Conservation (phyloP, 2,329 filamentous ascomycete genomes). For the Ceratocystis eucalypticola region DNA sequence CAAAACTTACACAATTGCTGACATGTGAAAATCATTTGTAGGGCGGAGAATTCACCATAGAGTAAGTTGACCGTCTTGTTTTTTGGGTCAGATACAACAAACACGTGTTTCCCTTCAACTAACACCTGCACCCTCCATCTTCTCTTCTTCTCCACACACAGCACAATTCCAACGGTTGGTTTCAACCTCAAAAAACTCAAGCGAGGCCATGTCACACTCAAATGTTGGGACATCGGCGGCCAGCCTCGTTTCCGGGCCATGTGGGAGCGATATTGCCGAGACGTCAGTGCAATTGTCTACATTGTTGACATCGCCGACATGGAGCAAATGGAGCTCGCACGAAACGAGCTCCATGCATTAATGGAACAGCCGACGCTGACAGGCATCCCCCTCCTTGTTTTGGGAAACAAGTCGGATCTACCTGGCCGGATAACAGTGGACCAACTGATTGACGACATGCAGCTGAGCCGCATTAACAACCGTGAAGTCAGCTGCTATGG, state of each 20-base stretch:
- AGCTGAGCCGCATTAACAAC: slow-evolving; percentile 76
- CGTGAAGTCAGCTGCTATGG: slow-evolving; percentile 97
- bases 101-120: neutral
- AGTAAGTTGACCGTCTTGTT: slow-evolving; percentile 51
- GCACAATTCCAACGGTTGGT: slow-evolving; percentile 93
- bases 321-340: slow-evolving; percentile 66
- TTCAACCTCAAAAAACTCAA: slow-evolving; percentile 99
- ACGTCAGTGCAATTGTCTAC: slow-evolving; percentile 95
- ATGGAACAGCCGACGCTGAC: slow-evolving; percentile 73
- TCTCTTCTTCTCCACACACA: slow-evolving; percentile 32
- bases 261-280: slow-evolving; percentile 98
- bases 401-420: slow-evolving; percentile 95
- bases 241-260: slow-evolving; percentile 95
- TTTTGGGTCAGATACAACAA: neutral
- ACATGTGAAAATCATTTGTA: slow-evolving; percentile 28
- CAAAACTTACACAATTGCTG: neutral
- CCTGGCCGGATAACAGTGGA: slow-evolving; percentile 84
- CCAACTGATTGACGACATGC: slow-evolving; percentile 83
- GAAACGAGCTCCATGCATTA: slow-evolving; percentile 81
- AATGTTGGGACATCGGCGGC: slow-evolving; percentile 97
- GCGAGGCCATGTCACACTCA: slow-evolving; percentile 93
- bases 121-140: neutral
- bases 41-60: slow-evolving; percentile 97
- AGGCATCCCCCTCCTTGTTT: slow-evolving; percentile 81
- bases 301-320: slow-evolving; percentile 93